Percentiles rank a stretch among this genome's conserved stretches.
These are phyloP conservation scores for Coemansia sp. DNA, from an alignment of 192 early-diverging fungal genomes.

Conservation along the genomic window DNA sequence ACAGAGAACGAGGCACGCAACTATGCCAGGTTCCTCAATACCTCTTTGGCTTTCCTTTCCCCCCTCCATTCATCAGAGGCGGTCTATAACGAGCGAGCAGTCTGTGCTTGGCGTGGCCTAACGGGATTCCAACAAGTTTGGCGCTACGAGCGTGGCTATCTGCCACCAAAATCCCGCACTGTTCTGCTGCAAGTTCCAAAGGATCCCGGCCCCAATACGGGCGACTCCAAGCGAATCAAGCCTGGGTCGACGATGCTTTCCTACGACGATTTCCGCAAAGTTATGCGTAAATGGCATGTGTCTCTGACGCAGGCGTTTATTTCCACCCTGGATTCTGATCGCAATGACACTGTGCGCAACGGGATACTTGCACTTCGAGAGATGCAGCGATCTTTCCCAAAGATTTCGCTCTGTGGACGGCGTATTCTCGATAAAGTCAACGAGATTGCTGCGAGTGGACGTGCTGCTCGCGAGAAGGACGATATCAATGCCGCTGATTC, in stretches of 20 bases:
- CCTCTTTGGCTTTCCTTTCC: constrained; percentile 37
- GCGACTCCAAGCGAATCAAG: constrained; percentile 39
- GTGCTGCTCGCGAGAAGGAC: neutral
- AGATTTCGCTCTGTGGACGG: constrained; percentile 34
- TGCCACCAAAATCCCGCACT: constrained; percentile 51
- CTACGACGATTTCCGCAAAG: constrained; percentile 46
- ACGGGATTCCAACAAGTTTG: constrained; percentile 42
- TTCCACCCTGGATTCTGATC: constrained; percentile 21
- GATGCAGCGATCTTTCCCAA: constrained; percentile 48
- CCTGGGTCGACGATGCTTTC: constrained; percentile 32
- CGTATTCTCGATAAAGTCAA: constrained; percentile 43
- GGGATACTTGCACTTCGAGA: constrained; percentile 44
- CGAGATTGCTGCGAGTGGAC: constrained; percentile 24
- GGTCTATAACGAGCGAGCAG: constrained; percentile 41
- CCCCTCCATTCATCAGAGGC: constrained; percentile 29
- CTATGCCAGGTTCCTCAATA: constrained; percentile 47
- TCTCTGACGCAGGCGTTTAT: constrained; percentile 43
- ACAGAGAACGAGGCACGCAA: constrained; percentile 51
- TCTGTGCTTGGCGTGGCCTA: constrained; percentile 46
- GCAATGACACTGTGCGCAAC: constrained; percentile 53
- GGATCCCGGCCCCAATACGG: constrained; percentile 6
- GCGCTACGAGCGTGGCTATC: constrained; percentile 45
- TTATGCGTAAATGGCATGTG: constrained; percentile 54
- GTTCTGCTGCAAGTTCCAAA: constrained; percentile 23
- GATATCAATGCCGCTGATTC: constrained; percentile 4